Evolutionary conservation across 192 early-diverging fungal species (phyloP).

Genomic region (Lunasporangiospora selenospora): DNA sequence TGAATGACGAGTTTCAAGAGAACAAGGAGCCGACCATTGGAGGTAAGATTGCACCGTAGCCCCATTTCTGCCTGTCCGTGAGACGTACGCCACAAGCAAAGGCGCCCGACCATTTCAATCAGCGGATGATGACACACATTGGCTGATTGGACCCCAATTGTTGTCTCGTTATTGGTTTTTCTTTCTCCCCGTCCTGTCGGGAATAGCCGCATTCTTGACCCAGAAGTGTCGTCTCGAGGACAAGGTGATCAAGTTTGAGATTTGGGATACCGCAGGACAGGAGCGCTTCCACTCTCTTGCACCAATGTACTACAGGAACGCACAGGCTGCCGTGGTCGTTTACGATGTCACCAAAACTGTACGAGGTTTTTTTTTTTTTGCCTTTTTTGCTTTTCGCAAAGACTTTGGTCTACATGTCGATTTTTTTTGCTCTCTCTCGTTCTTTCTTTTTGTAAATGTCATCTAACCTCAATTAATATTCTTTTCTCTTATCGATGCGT

Average conservation of each 20-base stretch:
- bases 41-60: conserved; percentile 56
- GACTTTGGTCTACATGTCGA: too few species aligned
- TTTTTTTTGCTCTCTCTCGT: conserved; percentile 45
- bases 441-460: too few species aligned
- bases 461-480: too few species aligned
- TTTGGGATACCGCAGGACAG: conserved; percentile 97
- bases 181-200: neutral
- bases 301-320: conserved; percentile 98
- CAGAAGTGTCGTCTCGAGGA: conserved; percentile 94
- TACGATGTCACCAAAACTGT: conserved; percentile 92
- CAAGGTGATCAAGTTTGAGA: conserved; percentile 82
- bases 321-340: conserved; percentile 95
- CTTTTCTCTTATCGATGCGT: neutral
- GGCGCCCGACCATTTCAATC: too few species aligned
- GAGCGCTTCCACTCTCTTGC: conserved; percentile 97
- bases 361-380: conserved; percentile 17
- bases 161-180: too few species aligned
- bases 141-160: too few species aligned
- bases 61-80: too few species aligned
- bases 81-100: too few species aligned
- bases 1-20: conserved; percentile 93
- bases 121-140: too few species aligned
- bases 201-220: conserved; percentile 81
- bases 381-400: conserved; percentile 5
- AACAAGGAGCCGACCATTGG: conserved; percentile 99